Conservation (phyloP, 2,329 filamentous ascomycete genomes). For the Fusarium longipes region DNA sequence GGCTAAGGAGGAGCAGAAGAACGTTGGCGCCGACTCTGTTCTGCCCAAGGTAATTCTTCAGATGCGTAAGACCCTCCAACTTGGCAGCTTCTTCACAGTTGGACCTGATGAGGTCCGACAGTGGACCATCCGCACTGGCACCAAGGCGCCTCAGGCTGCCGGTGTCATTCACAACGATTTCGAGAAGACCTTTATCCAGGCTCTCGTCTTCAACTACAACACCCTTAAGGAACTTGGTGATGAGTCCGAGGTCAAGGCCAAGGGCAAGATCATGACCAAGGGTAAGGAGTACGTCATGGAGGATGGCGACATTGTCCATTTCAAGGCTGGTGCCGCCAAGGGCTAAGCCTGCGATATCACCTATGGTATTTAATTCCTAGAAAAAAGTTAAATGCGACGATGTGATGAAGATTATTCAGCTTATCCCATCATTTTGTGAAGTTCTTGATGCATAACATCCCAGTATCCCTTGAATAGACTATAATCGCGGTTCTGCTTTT, state of each 20-base stretch:
- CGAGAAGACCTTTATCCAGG: slow-evolving; percentile 99
- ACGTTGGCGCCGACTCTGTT: slow-evolving; percentile 84
- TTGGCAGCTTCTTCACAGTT: slow-evolving; percentile 97
- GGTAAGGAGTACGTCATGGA: slow-evolving; percentile 95
- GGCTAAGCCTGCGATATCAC: slow-evolving; percentile 55
- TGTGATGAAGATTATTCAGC: slow-evolving; percentile 24
- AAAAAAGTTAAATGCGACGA: slow-evolving; percentile 44
- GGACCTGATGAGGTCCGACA: slow-evolving; percentile 96
- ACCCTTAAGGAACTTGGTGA: slow-evolving; percentile 87
- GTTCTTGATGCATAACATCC: neutral
- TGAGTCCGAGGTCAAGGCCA: slow-evolving; percentile 87
- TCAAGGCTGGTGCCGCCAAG: slow-evolving; percentile 91
- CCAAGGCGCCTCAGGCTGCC: slow-evolving; percentile 96
- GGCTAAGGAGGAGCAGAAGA: slow-evolving; percentile 88
- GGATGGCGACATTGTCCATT: slow-evolving; percentile 84
- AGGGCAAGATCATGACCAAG: slow-evolving; percentile 98
- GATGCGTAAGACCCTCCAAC: slow-evolving; percentile 91
- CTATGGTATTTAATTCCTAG: slow-evolving; percentile 18
- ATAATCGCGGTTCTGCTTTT: no score
- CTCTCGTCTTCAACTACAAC: slow-evolving; percentile 89
- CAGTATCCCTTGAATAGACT: accelerated
- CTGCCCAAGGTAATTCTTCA: slow-evolving; percentile 91
- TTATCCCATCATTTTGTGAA: neutral
- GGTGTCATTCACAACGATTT: slow-evolving; percentile 99
- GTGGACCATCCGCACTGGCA: slow-evolving; percentile 96